These are phyloP conservation scores for Leccinellum rugosiceps DNA, from an alignment of 768 basidiomycete genomes.

Conservation along the genomic window DNA sequence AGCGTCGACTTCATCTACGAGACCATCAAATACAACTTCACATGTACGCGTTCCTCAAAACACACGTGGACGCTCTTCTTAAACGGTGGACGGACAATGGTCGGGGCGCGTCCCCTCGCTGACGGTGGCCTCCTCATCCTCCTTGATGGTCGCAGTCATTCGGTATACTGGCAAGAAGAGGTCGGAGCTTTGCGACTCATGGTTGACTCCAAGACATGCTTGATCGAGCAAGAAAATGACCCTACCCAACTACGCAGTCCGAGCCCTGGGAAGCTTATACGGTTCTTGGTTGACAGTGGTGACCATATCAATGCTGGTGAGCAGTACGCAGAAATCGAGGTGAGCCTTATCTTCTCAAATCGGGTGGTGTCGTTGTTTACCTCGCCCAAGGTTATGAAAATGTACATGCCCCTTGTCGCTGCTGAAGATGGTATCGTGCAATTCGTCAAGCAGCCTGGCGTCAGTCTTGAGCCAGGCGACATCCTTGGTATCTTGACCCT, in stretches of 20 bases:
- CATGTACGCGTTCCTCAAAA: constrained; percentile 84
- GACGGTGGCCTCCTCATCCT: constrained; percentile 93
- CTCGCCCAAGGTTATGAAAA: constrained; percentile 82
- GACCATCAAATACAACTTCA: constrained; percentile 92
- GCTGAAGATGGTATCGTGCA: constrained; percentile 92
- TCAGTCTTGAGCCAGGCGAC: constrained; percentile 94
- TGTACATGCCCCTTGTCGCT: constrained; percentile 98
- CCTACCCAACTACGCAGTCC: constrained; percentile 96
- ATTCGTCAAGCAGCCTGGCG: constrained; percentile 97
- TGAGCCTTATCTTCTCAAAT: constrained; percentile 31
- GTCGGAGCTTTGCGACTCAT: constrained; percentile 89
- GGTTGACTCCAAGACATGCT: constrained; percentile 96
- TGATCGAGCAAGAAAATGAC: constrained; percentile 99
- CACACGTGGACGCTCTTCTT: constrained; percentile 93
- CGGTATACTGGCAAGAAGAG: constrained; percentile 97
- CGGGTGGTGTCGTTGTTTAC: not conserved
- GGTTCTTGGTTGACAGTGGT: constrained; percentile 93
- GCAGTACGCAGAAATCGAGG: constrained; percentile 97
- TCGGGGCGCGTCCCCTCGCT: constrained; percentile 88
- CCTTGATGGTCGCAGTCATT: constrained; percentile 93
- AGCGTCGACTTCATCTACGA: constrained; percentile 98
- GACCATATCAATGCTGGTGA: constrained; percentile 97
- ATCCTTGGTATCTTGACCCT: constrained; percentile 95
- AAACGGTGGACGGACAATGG: constrained; percentile 90
- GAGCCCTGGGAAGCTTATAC: constrained; percentile 92